Base-by-base conservation (phyloP, 2,329 filamentous ascomycete genomes). In the Phyllosticta capitalensis region DNA sequence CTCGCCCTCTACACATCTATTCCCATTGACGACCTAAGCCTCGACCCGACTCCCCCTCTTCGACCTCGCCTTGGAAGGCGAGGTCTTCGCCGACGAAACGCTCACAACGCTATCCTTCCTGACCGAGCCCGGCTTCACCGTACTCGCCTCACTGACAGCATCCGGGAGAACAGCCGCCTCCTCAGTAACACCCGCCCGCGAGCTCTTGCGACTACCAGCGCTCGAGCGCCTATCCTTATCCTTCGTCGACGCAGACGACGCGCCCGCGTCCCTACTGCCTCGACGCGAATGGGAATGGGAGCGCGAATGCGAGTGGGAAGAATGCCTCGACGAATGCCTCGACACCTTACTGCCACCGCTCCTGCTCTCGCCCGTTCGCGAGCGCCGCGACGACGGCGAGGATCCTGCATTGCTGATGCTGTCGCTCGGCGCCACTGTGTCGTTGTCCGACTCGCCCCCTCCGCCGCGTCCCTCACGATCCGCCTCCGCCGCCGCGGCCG, bases 341-440 rank as follows among this genome's bases (percentile, higher is more conserved):
- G 62, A 55, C 17, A 53, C 60, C 24, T 45, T 54, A 45, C 59
- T 56, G 20, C 64, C 62, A 38, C 65, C 66, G 21, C 64, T 26
- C 24, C 24, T 64, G 53, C 63, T 65, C 7, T 64, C 65, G 56
- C 70, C 67, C 24, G 66, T 67, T 59, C 71, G 67, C 70, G 73
- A 66, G 17, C 65, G 65, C 19, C 65, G 65, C n/a, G 49, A 52
- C 51, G 54, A 54, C 24, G 63, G 64, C 17, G 66, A 66, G 1
- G 67, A 68, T 9, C 69, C 68, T 22, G 64, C 65, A 51, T 77
- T 74, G 14, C 75, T 77, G 61, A 79, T 78, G 58, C 74, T 76
- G 61, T 80, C 78, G 61, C 76, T 75, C 1, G 78, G 78, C 2
- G 74, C 72, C 1, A 80, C 73, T 3, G 76, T 78, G 61, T 75